These are phyloP conservation scores for Globisporangium viniferum DNA, from an alignment of 352 stramenopile species.

Conservation along the genomic window DNA sequence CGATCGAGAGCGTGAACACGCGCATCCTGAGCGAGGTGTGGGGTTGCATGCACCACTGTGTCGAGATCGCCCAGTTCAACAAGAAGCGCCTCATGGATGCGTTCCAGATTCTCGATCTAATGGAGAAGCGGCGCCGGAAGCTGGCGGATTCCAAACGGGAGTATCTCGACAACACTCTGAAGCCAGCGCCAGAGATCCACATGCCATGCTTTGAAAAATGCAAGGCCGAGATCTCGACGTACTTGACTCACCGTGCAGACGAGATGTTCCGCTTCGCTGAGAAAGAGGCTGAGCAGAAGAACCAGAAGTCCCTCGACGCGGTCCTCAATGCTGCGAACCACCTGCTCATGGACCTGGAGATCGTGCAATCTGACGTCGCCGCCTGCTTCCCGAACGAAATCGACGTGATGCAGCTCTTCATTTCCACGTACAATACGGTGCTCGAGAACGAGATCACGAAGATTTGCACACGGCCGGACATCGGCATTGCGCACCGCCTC, in stretches of 20 bases:
- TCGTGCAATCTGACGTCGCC: conserved; percentile 71
- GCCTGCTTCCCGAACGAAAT: conserved; percentile 71
- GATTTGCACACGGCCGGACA: conserved; percentile 52
- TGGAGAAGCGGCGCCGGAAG: conserved; percentile 60
- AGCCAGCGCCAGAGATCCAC: conserved; percentile 39
- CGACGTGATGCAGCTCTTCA: conserved; percentile 79
- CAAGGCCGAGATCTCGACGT: conserved; percentile 56
- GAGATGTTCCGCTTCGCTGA: conserved; percentile 66
- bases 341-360: conserved; percentile 75
- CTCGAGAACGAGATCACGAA: conserved; percentile 66
- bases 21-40: conserved; percentile 76
- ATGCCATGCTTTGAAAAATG: conserved; percentile 50
- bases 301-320: conserved; percentile 55
- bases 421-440: conserved; percentile 69
- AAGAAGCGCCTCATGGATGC: conserved; percentile 60
- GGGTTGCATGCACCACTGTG: conserved; percentile 79
- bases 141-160: conserved; percentile 54
- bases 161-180: conserved; percentile 69
- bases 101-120: conserved; percentile 74
- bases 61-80: conserved; percentile 78
- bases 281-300: conserved; percentile 39
- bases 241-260: conserved; percentile 48
- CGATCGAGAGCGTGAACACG: conserved; percentile 51
- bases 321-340: conserved; percentile 68
- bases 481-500: conserved; percentile 69